phyloP scores from a whole-genome alignment of 257 asterid genomes.

The Handroanthus guayacan region DNA sequence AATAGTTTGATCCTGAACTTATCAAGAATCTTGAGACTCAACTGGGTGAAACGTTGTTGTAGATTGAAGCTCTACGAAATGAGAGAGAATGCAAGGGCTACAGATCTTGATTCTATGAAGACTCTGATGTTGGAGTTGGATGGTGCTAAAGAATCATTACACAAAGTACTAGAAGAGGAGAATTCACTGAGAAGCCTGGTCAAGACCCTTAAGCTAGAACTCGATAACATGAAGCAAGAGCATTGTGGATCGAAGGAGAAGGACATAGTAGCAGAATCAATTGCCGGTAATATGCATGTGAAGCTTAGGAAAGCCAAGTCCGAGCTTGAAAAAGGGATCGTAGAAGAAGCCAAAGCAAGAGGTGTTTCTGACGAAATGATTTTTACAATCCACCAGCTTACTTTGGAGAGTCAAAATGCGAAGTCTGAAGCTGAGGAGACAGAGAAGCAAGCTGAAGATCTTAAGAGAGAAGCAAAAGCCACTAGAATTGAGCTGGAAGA shows the following conservation, averaged over 20 bases:
- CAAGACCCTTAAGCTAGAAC: slow-evolving; percentile 61
- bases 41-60: slow-evolving; percentile 49
- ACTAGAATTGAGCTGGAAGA: slow-evolving; percentile 54
- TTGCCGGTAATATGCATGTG: slow-evolving; percentile 70
- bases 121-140: slow-evolving; percentile 62
- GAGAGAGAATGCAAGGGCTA: slow-evolving; percentile 51
- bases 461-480: slow-evolving; percentile 62
- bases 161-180: slow-evolving; percentile 67
- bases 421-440: slow-evolving; percentile 65
- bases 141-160: slow-evolving; percentile 73
- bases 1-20: slow-evolving; percentile 51
- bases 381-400: slow-evolving; percentile 58
- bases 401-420: slow-evolving; percentile 56
- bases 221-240: slow-evolving; percentile 60
- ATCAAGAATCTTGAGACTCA: slow-evolving; percentile 53
- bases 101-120: slow-evolving; percentile 63
- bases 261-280: slow-evolving; percentile 68
- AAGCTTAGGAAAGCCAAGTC: slow-evolving; percentile 71
- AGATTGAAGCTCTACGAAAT: slow-evolving; percentile 52
- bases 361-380: slow-evolving; percentile 72
- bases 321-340: slow-evolving; percentile 74
- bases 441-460: slow-evolving; percentile 60
- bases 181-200: slow-evolving; percentile 48
- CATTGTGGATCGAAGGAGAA: slow-evolving; percentile 60
- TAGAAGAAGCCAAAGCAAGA: slow-evolving; percentile 62